Evolutionary conservation across 176 grass and related monocot species (phyloP).

Genomic region (Aechmea fasciata): DNA sequence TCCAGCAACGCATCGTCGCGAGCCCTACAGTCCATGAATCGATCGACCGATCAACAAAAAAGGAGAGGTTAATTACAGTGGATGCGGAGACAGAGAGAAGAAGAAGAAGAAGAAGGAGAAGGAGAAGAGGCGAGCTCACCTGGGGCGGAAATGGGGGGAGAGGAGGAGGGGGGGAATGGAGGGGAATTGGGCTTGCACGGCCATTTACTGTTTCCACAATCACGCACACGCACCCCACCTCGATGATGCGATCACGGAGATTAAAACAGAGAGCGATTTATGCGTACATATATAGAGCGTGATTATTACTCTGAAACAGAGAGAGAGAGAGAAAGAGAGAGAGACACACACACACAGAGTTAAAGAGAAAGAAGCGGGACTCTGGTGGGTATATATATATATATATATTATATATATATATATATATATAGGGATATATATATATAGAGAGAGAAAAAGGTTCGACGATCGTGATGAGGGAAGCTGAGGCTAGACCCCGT

Average conservation of each 20-base stretch:
- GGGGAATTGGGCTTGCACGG: conserved; percentile 41
- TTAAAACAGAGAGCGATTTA: background rate
- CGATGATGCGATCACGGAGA: background rate
- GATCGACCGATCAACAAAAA: background rate
- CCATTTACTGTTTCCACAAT: conserved; percentile 19
- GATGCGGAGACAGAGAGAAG: background rate
- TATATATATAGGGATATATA: too few species aligned
- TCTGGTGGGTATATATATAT: too few species aligned
- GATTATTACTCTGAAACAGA: background rate
- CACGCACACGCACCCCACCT: background rate
- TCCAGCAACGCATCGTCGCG: background rate
- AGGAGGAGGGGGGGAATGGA: conserved; percentile 28
- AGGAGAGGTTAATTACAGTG: background rate
- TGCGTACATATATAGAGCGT: background rate
- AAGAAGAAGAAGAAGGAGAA: background rate
- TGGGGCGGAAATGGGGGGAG: conserved; percentile 20
- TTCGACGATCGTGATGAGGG: too few species aligned
- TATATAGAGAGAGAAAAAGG: too few species aligned
- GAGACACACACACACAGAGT: too few species aligned
- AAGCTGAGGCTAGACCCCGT: too few species aligned
- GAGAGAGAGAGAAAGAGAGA: background rate
- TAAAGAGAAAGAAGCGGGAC: too few species aligned
- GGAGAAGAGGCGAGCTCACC: background rate
- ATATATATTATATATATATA: too few species aligned
- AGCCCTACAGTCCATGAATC: background rate